Conservation (phyloP, 179 eudicot genomes). For the Spinacia oleracea region DNA sequence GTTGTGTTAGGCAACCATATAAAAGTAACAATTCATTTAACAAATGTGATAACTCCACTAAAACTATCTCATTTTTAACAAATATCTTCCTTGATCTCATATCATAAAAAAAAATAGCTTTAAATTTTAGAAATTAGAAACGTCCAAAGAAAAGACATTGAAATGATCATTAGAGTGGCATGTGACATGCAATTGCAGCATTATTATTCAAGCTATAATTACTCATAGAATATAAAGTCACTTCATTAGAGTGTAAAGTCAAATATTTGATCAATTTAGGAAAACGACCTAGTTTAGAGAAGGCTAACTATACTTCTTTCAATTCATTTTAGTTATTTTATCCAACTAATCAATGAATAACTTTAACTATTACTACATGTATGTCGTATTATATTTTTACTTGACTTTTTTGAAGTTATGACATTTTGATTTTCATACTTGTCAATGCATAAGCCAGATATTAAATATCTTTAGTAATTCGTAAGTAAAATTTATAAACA, state of each 20-base stretch:
- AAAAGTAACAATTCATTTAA: too few relatives aligned
- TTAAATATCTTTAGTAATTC: too few relatives aligned
- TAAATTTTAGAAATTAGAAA: background rate
- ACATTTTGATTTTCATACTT: too few relatives aligned
- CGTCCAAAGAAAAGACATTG: conserved; percentile 9
- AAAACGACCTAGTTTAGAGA: background rate
- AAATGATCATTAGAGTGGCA: conserved; percentile 1
- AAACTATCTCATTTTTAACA: background rate
- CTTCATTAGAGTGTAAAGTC: conserved; percentile 18
- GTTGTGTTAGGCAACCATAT: background rate
- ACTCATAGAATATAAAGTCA: conserved; percentile 1
- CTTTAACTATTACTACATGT: too few relatives aligned
- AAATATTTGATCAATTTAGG: background rate
- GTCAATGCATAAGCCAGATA: too few relatives aligned
- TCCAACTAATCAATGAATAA: too few relatives aligned
- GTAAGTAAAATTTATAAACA: too few relatives aligned
- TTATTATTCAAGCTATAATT: conserved; percentile 4
- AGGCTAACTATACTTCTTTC: background rate
- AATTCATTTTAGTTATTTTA: too few relatives aligned
- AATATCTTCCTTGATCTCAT: background rate
- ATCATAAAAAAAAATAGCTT: background rate
- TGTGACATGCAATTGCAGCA: conserved; percentile 20
- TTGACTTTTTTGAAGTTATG: too few relatives aligned
- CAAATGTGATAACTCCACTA: conserved; percentile 8
- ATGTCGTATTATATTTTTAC: too few relatives aligned